Percentiles rank a stretch among this genome's conserved stretches.
These are phyloP conservation scores for Xylaria venustula DNA, from an alignment of 495 filamentous ascomycete species.

Conservation along the genomic window DNA sequence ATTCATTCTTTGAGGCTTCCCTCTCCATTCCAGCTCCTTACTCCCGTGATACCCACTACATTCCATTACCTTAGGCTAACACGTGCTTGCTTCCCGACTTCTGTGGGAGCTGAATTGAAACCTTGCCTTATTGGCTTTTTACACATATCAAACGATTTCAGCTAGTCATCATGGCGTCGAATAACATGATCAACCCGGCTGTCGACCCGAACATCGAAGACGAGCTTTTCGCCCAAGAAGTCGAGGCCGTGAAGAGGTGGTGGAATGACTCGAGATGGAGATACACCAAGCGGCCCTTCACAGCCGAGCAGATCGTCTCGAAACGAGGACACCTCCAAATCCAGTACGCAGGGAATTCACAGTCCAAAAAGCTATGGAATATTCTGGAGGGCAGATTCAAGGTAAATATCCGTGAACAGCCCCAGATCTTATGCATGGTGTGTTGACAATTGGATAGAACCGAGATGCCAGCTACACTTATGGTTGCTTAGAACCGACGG, in stretches of 20 bases:
- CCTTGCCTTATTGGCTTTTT: neutral
- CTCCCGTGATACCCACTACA: neutral
- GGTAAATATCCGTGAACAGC: conserved; percentile 44
- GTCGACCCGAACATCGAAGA: conserved; percentile 72
- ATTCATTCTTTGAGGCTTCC: neutral
- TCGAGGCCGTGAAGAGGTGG: conserved; percentile 86
- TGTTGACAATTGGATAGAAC: conserved; percentile 49
- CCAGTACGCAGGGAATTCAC: conserved; percentile 82
- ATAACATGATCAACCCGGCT: conserved; percentile 52
- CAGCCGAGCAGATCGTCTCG: conserved; percentile 92
- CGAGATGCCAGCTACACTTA: conserved; percentile 89
- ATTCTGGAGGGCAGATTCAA: conserved; percentile 83
- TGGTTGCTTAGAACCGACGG: conserved; percentile 94
- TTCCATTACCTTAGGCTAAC: neutral
- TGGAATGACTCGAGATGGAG: conserved; percentile 92
- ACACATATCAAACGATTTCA: neutral
- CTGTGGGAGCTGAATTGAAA: neutral
- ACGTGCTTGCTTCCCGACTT: neutral
- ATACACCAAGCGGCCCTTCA: conserved; percentile 88
- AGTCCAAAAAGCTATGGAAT: conserved; percentile 92
- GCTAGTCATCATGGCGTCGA: conserved; percentile 50
- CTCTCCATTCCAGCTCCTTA: neutral
- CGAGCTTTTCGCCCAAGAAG: conserved; percentile 73
- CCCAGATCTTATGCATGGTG: neutral
- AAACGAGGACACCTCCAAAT: conserved; percentile 92